phyloP scores from a whole-genome alignment of 2,329 filamentous ascomycete genomes.

The Grosmannia serpens region DNA sequence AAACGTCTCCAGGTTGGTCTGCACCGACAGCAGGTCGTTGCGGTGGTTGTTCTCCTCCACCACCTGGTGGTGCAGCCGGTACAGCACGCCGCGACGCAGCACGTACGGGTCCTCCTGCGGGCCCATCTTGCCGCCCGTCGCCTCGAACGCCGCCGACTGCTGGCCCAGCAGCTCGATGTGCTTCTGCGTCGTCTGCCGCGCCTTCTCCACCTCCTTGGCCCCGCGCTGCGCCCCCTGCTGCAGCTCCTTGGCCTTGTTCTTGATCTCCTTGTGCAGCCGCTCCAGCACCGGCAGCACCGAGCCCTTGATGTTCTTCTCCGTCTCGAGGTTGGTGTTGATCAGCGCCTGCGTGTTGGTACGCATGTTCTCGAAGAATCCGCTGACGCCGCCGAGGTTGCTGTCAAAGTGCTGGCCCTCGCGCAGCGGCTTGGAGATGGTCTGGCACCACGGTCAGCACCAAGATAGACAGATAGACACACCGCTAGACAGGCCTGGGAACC shows the following conservation, averaged over 20 bases:
- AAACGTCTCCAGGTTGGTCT: conserved; percentile 79
- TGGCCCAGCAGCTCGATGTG: conserved; percentile 90
- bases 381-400: conserved; percentile 73
- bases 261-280: conserved; percentile 89
- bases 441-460: conserved; percentile 26
- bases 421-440: conserved; percentile 75
- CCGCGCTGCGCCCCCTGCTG: conserved; percentile 68
- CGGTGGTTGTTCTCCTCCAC: conserved; percentile 92
- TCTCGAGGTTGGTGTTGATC: conserved; percentile 80
- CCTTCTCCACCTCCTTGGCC: conserved; percentile 85
- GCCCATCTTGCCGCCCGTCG: conserved; percentile 58
- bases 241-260: conserved; percentile 89
- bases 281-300: conserved; percentile 81
- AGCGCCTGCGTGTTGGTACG: conserved; percentile 85
- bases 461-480: background rate
- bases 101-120: conserved; percentile 80
- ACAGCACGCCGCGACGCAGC: conserved; percentile 65
- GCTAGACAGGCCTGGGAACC: too few species aligned
- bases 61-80: conserved; percentile 83
- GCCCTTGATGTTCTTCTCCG: conserved; percentile 79
- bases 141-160: conserved; percentile 70
- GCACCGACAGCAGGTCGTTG: conserved; percentile 83
- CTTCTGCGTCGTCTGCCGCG: conserved; percentile 77
- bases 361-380: conserved; percentile 89
- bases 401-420: conserved; percentile 91